These are phyloP conservation scores for Powellomyces hirtus DNA, from an alignment of 192 early-diverging fungal species.

Conservation along the genomic window DNA sequence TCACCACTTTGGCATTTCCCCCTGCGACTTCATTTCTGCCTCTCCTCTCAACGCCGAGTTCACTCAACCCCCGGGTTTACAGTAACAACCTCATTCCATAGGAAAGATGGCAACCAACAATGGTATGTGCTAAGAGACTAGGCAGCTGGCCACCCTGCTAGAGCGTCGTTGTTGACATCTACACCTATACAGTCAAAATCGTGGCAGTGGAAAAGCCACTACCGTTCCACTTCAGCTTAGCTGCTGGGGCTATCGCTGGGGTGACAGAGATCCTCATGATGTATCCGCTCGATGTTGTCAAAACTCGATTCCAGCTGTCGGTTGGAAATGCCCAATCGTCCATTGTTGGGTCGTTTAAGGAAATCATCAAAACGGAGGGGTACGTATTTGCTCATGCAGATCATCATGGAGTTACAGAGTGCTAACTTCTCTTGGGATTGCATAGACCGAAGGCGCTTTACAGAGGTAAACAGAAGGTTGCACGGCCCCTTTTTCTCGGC, in stretches of 20 bases:
- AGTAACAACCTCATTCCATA: too few species aligned
- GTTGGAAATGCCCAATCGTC: constrained; percentile 61
- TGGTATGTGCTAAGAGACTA: too few species aligned
- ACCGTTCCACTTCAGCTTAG: constrained; percentile 1
- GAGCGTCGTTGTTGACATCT: too few species aligned
- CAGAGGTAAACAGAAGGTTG: constrained; percentile 18
- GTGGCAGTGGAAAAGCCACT: background rate
- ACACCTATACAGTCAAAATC: too few species aligned
- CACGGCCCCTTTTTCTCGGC: background rate
- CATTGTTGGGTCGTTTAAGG: constrained; percentile 61
- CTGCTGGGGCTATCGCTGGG: constrained; percentile 49
- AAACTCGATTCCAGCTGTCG: constrained; percentile 91
- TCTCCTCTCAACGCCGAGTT: too few species aligned
- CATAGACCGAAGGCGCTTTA: constrained; percentile 27
- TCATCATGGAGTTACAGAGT: background rate
- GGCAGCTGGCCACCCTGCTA: too few species aligned
- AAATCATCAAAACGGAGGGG: constrained; percentile 72
- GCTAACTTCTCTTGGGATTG: constrained; percentile 8
- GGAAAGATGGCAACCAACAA: too few species aligned
- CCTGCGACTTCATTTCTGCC: too few species aligned
- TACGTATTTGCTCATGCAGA: constrained; percentile 23
- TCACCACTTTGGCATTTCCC: too few species aligned
- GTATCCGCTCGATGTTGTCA: constrained; percentile 28
- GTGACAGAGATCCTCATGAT: constrained; percentile 78
- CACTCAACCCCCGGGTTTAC: too few species aligned